These are phyloP conservation scores for Platanthera zijinensis DNA, from an alignment of 106 monocot genomes.

Conservation along the genomic window DNA sequence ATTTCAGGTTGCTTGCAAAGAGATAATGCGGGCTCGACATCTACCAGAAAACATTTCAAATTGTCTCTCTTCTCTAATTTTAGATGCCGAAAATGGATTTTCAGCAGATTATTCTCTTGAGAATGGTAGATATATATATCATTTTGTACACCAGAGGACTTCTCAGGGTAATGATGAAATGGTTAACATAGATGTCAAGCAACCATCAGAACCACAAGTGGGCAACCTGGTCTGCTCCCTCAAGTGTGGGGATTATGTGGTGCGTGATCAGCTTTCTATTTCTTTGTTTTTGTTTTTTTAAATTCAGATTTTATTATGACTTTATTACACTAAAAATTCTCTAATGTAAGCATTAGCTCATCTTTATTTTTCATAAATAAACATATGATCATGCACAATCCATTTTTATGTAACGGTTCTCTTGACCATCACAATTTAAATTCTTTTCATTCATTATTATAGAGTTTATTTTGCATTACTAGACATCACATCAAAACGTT, in stretches of 20 bases:
- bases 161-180: slow-evolving; percentile 8
- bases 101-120: slow-evolving; percentile 24
- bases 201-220: slow-evolving; percentile 8
- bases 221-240: slow-evolving; percentile 40
- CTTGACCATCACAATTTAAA: no score
- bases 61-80: slow-evolving; percentile 43
- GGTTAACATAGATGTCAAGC: slow-evolving; percentile 6
- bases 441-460: no score
- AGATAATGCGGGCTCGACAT: slow-evolving; percentile 18
- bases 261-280: slow-evolving; percentile 21
- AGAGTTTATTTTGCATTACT: no score
- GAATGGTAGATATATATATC: slow-evolving; percentile 53
- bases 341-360: slow-evolving; percentile 3
- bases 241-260: slow-evolving; percentile 87
- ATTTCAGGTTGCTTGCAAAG: slow-evolving; percentile 61
- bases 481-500: no score
- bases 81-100: slow-evolving; percentile 43
- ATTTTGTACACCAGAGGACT: slow-evolving; percentile 45
- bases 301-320: not conserved
- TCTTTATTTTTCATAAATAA: not conserved
- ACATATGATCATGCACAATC: no score
- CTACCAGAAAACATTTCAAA: slow-evolving; percentile 23
- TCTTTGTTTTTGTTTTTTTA: not conserved
- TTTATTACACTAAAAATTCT: not conserved
- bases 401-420: no score